Evolutionary conservation across 441 rosid genomes (phyloP).

Genomic region (Erysimum pusillum): DNA sequence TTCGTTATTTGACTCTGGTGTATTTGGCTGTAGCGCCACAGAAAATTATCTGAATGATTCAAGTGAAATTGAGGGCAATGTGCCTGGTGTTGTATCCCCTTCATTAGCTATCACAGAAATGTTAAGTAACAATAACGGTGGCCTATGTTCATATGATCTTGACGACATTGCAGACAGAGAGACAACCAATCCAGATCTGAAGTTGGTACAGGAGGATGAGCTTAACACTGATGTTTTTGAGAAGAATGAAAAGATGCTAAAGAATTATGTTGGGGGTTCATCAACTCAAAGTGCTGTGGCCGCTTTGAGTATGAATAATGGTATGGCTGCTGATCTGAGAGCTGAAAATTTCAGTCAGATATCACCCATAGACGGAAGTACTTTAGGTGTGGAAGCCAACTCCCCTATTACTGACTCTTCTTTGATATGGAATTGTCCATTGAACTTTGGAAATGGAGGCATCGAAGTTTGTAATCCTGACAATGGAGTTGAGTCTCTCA

Average conservation of each 20-base stretch:
- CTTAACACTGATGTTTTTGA: conserved; percentile 30
- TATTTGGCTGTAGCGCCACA: conserved; percentile 35
- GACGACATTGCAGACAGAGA: conserved; percentile 34
- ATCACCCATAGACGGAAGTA: conserved; percentile 47
- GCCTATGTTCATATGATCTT: conserved; percentile 44
- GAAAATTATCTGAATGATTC: conserved; percentile 42
- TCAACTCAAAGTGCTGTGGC: conserved; percentile 40
- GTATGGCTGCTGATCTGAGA: conserved; percentile 49
- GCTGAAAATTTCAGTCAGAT: conserved; percentile 41
- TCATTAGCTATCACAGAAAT: conserved; percentile 43
- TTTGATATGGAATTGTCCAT: conserved; percentile 44
- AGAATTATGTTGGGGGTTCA: conserved; percentile 35
- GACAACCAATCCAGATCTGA: conserved; percentile 42
- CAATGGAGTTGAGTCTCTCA: conserved; percentile 48
- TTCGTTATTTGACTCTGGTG: conserved; percentile 38
- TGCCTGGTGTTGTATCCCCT: conserved; percentile 40
- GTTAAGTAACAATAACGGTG: conserved; percentile 39
- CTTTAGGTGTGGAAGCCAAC: conserved; percentile 45
- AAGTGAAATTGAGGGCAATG: conserved; percentile 43
- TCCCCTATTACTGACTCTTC: conserved; percentile 49
- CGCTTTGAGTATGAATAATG: conserved; percentile 49
- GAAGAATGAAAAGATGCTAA: conserved; percentile 43
- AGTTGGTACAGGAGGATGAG: conserved; percentile 40
- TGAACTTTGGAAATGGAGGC: conserved; percentile 46
- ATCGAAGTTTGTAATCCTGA: conserved; percentile 46